phyloP scores from a whole-genome alignment of 768 basidiomycete species.

The Rubroboletus satanas region DNA sequence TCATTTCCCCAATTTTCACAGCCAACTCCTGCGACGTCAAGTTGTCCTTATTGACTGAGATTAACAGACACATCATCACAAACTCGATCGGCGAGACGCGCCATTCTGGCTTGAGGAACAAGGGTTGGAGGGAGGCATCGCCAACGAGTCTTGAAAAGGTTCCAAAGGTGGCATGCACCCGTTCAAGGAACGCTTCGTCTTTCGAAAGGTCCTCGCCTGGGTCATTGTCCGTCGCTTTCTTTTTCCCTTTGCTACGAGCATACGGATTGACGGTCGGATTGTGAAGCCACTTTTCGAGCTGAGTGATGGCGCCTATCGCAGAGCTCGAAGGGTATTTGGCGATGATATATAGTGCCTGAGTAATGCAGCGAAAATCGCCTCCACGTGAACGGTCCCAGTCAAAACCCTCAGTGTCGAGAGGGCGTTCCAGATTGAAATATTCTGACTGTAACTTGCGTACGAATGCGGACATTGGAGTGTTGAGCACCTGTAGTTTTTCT shows the following conservation, averaged over 20 bases:
- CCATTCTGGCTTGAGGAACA: constrained; percentile 39
- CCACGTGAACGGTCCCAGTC: constrained; percentile 53
- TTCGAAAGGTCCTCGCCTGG: constrained; percentile 22
- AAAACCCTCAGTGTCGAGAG: constrained; percentile 34
- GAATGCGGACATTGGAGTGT: constrained; percentile 52
- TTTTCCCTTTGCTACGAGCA: constrained; percentile 16
- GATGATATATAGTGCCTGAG: constrained; percentile 51
- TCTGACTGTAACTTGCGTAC: constrained; percentile 51
- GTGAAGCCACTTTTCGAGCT: constrained; percentile 51
- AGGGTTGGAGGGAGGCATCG: constrained; percentile 31
- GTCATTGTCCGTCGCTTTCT: constrained; percentile 13
- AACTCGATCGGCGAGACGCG: constrained; percentile 72
- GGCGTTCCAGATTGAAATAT: constrained; percentile 41
- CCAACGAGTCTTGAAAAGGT: constrained; percentile 45
- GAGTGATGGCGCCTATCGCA: constrained; percentile 30
- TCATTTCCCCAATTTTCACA: constrained; percentile 46
- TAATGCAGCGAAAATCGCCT: constrained; percentile 54
- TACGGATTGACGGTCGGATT: constrained; percentile 13
- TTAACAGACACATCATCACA: constrained; percentile 50
- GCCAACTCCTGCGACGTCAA: constrained; percentile 41
- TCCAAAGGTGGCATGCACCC: constrained; percentile 41
- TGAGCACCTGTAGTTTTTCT: constrained; percentile 70
- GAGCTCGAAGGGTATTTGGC: constrained; percentile 37
- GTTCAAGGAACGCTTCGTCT: constrained; percentile 32
- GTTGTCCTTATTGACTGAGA: constrained; percentile 45